Base-by-base conservation (phyloP, 2,329 filamentous ascomycete species). In the Uncinocarpus reesii region DNA sequence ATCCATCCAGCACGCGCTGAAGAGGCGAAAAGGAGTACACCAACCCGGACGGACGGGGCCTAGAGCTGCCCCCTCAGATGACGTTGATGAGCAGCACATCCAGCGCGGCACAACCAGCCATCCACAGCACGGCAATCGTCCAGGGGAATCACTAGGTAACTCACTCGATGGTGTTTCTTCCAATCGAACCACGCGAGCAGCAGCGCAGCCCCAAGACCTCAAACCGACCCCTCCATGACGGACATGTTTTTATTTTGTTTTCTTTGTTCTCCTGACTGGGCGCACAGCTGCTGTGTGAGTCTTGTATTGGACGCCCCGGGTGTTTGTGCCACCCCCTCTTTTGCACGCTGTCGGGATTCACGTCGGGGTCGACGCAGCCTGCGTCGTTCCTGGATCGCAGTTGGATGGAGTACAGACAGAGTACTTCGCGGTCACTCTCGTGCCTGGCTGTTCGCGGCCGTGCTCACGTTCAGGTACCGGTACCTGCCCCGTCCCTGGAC, bases 381-480 rank as follows among this genome's bases (percentile, higher is more conserved):
- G 24, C 18, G 18, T 20, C 28, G 28, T 16, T 16, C 41, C 41
- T 34, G 41, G 18, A 23, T 43, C 11, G 5, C 26, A 24, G 3
- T 13, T 35, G 32, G n/a, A n/a, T n/a, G n/a, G n/a, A n/a, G n/a
- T n/a, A n/a, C n/a, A n/a, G n/a, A n/a, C n/a, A n/a, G n/a, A n/a
- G n/a, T n/a, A 42, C 38, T 42, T 13, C 6, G 20, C 20, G 38
- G n/a, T n/a, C 31, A 28, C 38, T n/a, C 32, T 3, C 28, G 40
- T 42, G 11, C 41, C 41, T 43, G 41, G 41, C 24, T 16, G 20
- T 43, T 34, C 41, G 15, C 5, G 28, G 16, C 29, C 38, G n/a
- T 41, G 38, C 38, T 8, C 38, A 41, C 7, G 11, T 28, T 29
- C 41, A 43, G 41, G 41, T 43, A 43, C 41, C 41, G 28, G 41